phyloP scores from a whole-genome alignment of 495 filamentous ascomycete genomes.

The Filosporella fistucella region DNA sequence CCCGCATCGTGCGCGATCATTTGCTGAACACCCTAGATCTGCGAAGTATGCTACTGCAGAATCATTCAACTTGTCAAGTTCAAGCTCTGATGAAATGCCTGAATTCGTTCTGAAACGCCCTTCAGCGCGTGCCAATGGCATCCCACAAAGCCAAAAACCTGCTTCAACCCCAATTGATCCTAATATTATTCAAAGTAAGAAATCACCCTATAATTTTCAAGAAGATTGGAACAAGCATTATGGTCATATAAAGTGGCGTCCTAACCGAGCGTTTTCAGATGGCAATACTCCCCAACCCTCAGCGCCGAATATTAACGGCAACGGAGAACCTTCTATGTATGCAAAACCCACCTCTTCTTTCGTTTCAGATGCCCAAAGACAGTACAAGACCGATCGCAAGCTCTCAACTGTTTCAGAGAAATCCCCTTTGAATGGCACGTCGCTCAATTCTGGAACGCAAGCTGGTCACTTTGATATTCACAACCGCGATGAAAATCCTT shows the following conservation, averaged over 20 bases:
- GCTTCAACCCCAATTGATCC: constrained; percentile 1
- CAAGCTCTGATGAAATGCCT: constrained; percentile 14
- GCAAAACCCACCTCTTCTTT: constrained; percentile 15
- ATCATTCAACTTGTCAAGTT: neutral
- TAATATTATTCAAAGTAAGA: no score
- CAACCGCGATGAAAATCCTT: neutral
- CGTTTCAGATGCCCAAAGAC: neutral
- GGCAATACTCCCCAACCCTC: neutral
- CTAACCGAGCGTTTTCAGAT: no score
- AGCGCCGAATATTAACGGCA: no score
- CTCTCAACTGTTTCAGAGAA: neutral
- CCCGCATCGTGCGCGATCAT: constrained; percentile 10
- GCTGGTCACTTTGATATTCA: neutral
- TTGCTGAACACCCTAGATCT: neutral
- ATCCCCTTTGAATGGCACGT: constrained; percentile 1
- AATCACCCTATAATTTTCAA: no score
- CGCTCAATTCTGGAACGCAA: neutral
- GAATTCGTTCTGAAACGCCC: no score
- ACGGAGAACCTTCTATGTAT: constrained; percentile 35
- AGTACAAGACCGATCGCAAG: no score
- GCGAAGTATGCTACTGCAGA: neutral
- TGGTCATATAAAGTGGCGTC: no score
- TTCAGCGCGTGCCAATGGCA: no score
- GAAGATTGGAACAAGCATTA: no score
- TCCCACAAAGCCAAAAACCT: neutral